Base-by-base conservation (phyloP, 441 rosid genomes). In the Adansonia gregorii region DNA sequence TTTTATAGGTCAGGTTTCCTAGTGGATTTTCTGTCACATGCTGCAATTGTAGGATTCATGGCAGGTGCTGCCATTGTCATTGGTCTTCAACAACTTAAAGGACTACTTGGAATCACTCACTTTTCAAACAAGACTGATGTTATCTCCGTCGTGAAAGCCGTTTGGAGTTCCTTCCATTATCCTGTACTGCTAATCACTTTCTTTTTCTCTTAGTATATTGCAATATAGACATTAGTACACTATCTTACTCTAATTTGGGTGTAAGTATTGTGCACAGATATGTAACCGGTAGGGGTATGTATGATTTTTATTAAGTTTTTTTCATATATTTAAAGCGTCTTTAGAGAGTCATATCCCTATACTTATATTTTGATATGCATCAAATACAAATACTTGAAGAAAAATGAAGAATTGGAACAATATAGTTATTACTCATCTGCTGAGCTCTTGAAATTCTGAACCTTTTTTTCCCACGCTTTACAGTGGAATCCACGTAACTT, bases 41-140 rank as follows among this genome's bases (percentile, higher is more conserved):
- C 98, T 69, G 90, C 97, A 6, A 83, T 92, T 68, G 97, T 93
- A n/a, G 99, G 99, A 65, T 95, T 92, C 88, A 88, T 92, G 92
- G 95, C 88, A 3, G 98, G 97, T 12, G 97, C 98, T 48, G 97
- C 99, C 76, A 86, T 93, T 67, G 94, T 95, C 5, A 93, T 95
- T 55, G 98, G 98, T 46, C 94, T 95, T 72, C 99, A 95, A 84
- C 99, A 95, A 78, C 86, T 93, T 9, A 93, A 92, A 63, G 98
- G 99, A 45, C 86, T 95, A 4, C 86, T 95, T 76, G 99, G 94
- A 27, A 84, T 93, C 61, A 48, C 83, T 82, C 90, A 92, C 66
- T 95, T 89, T 81, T 92, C 96, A 2, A 91, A 85, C 79, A 90
- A 90, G 66, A 93, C 98, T 19, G 97, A 95, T 83, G 80, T 89